Base-by-base conservation (phyloP, 1,139 yeast species). In the Candida sp. region DNA sequence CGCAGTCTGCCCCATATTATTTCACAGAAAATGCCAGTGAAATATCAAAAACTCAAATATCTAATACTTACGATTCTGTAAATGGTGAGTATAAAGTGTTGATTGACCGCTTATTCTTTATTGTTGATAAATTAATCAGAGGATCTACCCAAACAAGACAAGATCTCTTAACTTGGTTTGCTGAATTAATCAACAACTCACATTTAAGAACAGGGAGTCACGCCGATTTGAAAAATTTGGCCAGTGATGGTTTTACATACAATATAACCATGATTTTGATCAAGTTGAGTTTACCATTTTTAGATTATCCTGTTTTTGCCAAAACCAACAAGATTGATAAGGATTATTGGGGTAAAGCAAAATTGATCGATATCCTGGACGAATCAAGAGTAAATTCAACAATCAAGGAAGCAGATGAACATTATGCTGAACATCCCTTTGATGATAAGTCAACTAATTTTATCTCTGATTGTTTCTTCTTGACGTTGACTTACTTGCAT, bases 121-220 rank as follows among this genome's bases (percentile, higher is more conserved):
- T 93, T 32, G 64, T 83, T 43, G 87, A 90, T 57, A 82, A 79
- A 54, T 76, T 93, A 41, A 78, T 93, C n/a, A 76, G 98, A 49
- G 87, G 91, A 0, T 82, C 90, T 1, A 63, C 77, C 0, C 69
- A 72, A 33, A 77, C 96, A 0, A 75, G 98, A 50, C 68, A 66
- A 35, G 81, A 70, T 38, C 60, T 91, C 43, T 65, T 93, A 49
- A 62, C 71, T 43, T 90, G 85, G 75, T 81, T 91, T 61, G 86
- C 86, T 2, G 76, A 75, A 34, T 74, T 90, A 38, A 76, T 89
- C 21, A 88, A 91, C 56, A 73, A 79, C 46, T 90, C 91, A 60
- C 97, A 91, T 64, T 77, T 88, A 55, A 80, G 98, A 64, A 78
- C 87, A 53, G 97, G 97, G 39, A 82, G 87, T 52, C 96, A 87